A percentile compares a stretch with the other conserved stretches of the same genome.
Conservation (phyloP, 257 asterid species). For the Salvia splendens region DNA sequence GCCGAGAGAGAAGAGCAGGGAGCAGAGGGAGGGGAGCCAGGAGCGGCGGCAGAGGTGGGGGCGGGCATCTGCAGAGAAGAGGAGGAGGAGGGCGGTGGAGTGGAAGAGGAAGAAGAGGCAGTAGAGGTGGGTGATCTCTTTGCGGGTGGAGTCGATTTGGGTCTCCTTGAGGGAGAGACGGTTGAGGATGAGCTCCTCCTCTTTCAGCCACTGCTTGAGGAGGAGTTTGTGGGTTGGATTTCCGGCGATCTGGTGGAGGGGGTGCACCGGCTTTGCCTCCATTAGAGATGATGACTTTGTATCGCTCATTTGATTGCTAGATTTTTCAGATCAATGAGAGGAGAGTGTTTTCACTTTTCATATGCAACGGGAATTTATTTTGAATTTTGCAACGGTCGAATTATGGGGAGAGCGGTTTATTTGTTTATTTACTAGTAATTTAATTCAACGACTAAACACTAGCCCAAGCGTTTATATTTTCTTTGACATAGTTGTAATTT, state of each 20-base stretch:
- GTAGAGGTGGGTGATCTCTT: conserved; percentile 76
- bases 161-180: conserved; percentile 75
- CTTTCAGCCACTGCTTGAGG: conserved; percentile 93
- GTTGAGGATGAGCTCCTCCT: conserved; percentile 78
- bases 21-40: conserved; percentile 38
- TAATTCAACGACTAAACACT: too few species aligned
- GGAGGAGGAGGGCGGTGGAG: conserved; percentile 75
- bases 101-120: conserved; percentile 91
- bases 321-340: neutral
- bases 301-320: conserved; percentile 28
- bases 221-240: conserved; percentile 89
- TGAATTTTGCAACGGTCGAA: conserved; percentile 37
- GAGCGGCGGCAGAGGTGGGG: conserved; percentile 25
- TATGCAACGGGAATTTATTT: conserved; percentile 32
- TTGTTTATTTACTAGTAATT: too few species aligned
- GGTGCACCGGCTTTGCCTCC: conserved; percentile 34
- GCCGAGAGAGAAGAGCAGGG: conserved; percentile 23
- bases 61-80: conserved; percentile 55
- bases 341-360: conserved; percentile 31
- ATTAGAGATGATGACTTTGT: conserved; percentile 25
- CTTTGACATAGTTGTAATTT: too few species aligned
- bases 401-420: conserved; percentile 1
- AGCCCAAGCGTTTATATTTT: too few species aligned
- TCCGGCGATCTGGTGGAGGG: conserved; percentile 78
- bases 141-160: conserved; percentile 67